Evolutionary conservation across 495 filamentous ascomycete species (phyloP).

Genomic region (Delitschia confertaspora): DNA sequence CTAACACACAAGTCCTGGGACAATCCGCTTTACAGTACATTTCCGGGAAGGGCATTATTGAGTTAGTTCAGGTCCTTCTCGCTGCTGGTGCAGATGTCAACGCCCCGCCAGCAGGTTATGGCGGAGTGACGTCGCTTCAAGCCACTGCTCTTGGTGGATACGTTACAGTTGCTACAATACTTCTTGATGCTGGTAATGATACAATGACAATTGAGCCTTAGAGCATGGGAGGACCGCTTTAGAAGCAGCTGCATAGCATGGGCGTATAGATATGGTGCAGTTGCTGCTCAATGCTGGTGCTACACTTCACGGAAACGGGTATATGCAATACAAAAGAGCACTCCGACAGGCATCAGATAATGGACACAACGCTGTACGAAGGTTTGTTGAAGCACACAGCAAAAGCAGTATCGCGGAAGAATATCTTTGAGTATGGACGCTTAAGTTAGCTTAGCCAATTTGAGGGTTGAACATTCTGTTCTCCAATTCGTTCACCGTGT

Average conservation of each 20-base stretch:
- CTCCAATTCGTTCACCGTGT: no score
- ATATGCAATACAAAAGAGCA: no score
- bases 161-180: not conserved
- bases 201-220: not conserved
- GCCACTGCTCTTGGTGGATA: not conserved
- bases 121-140: not conserved
- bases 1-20: constrained; percentile 1
- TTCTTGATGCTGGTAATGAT: not conserved
- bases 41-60: no score
- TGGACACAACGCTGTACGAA: no score
- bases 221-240: constrained; percentile 1
- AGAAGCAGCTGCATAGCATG: constrained; percentile 6
- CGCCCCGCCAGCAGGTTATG: not conserved
- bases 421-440: no score
- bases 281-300: constrained; percentile 14
- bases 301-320: constrained; percentile 3
- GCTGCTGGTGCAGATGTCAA: constrained; percentile 2
- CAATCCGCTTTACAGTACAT: constrained; percentile 2
- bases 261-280: constrained; percentile 8
- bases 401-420: no score
- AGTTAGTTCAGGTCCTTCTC: constrained; percentile 1
- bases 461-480: no score
- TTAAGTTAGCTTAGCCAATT: no score
- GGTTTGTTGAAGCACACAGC: no score
- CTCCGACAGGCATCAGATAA: no score